phyloP scores from a whole-genome alignment of 1,284 basidiomycete species.

The Puccinia polysora region DNA sequence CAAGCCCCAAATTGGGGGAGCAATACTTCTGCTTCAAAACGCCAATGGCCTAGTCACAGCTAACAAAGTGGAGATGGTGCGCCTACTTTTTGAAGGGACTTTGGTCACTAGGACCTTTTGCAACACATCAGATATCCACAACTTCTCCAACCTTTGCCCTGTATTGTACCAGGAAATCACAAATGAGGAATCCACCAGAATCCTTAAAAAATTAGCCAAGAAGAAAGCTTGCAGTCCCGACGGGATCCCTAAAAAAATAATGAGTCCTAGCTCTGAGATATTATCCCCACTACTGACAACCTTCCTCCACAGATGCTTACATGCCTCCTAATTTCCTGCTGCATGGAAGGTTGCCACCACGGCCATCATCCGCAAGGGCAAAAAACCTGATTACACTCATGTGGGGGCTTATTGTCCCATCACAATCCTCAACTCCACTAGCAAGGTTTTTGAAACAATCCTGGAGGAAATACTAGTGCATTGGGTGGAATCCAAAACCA shows the following conservation, averaged over 20 bases:
- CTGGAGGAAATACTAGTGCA: neutral
- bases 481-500: neutral
- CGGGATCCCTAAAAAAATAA: neutral
- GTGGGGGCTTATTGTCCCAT: neutral
- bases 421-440: neutral
- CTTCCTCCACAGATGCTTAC: neutral
- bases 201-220: neutral
- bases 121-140: neutral
- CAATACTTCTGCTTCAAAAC: neutral
- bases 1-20: neutral
- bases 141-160: no score
- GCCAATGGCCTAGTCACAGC: neutral
- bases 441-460: neutral
- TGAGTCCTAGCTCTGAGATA: neutral
- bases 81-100: conserved; percentile 11
- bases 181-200: neutral
- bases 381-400: neutral
- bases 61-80: neutral
- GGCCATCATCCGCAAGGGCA: neutral
- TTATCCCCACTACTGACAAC: neutral
- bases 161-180: neutral
- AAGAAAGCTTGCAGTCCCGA: neutral
- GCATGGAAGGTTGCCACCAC: neutral
- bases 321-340: neutral
- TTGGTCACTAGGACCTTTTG: neutral